phyloP scores from a whole-genome alignment of 2,329 filamentous ascomycete species.

The Aspergillus fumigatus region DNA sequence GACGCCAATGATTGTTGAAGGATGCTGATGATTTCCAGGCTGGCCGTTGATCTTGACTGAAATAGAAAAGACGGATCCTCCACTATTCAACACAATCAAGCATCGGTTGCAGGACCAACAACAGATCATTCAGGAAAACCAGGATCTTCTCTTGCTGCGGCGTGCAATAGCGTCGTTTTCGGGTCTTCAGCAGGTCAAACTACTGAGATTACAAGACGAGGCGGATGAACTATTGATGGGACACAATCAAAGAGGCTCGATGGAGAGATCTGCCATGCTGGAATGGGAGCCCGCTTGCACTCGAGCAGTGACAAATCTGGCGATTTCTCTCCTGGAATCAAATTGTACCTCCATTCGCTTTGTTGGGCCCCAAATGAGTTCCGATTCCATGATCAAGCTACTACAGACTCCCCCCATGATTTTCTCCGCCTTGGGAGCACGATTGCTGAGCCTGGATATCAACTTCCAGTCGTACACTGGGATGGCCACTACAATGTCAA shows the following conservation, averaged over 20 bases:
- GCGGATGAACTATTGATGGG: constrained; percentile 52
- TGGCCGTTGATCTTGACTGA: constrained; percentile 24
- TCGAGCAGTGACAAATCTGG: constrained; percentile 57
- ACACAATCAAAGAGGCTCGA: constrained; percentile 47
- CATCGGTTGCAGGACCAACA: constrained; percentile 34
- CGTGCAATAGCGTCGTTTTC: constrained; percentile 56
- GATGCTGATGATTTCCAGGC: constrained; percentile 24
- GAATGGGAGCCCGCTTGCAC: constrained; percentile 61
- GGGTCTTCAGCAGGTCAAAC: constrained; percentile 59
- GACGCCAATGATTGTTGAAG: not conserved
- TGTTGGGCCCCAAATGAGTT: constrained; percentile 59
- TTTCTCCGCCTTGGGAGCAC: constrained; percentile 49
- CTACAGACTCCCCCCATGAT: constrained; percentile 44
- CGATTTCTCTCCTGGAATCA: constrained; percentile 53
- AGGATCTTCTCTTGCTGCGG: constrained; percentile 51
- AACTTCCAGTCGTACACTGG: constrained; percentile 58
- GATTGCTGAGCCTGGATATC: constrained; percentile 59
- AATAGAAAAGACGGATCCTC: constrained; percentile 16
- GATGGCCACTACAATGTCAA: constrained; percentile 54
- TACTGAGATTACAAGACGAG: constrained; percentile 58
- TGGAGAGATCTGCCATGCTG: constrained; percentile 46
- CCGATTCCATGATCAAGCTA: constrained; percentile 53
- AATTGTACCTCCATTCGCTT: constrained; percentile 56
- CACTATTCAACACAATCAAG: constrained; percentile 25
- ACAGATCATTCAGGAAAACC: constrained; percentile 46